Evolutionary conservation across 2,329 filamentous ascomycete species (phyloP).

Genomic region (Fusarium xylarioides): DNA sequence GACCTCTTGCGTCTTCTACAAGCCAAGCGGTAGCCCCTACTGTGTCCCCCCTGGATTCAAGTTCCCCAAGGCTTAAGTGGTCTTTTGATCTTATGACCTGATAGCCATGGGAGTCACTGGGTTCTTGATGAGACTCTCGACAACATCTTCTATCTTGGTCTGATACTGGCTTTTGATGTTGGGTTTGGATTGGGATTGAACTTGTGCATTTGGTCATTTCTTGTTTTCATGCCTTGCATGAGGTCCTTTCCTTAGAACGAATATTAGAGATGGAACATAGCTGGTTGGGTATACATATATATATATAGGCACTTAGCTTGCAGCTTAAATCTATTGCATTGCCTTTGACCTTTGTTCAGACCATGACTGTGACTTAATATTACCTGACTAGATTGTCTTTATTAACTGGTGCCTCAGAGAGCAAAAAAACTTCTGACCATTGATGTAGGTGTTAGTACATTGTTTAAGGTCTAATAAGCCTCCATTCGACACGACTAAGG

Average conservation of each 20-base stretch:
- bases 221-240: slow-evolving; percentile 42
- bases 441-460: neutral
- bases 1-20: slow-evolving; percentile 49
- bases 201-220: slow-evolving; percentile 20
- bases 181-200: neutral
- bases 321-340: slow-evolving; percentile 32
- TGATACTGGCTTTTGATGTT: neutral
- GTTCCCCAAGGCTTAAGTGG: slow-evolving; percentile 37
- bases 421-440: rapidly evolving
- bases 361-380: neutral
- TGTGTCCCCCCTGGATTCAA: slow-evolving; percentile 48
- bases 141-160: neutral
- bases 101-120: slow-evolving; percentile 9
- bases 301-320: slow-evolving; percentile 35
- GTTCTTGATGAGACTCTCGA: neutral
- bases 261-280: slow-evolving; percentile 21
- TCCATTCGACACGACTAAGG: rapidly evolving
- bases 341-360: neutral
- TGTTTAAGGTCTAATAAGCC: rapidly evolving
- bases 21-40: slow-evolving; percentile 50
- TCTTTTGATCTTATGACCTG: neutral
- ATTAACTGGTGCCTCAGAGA: rapidly evolving
- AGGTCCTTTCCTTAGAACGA: slow-evolving; percentile 39
- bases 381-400: rapidly evolving
- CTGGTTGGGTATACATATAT: slow-evolving; percentile 8